Evolutionary conservation across 257 asterid genomes (phyloP).

Genomic region (Fraxinus quadrangulata): DNA sequence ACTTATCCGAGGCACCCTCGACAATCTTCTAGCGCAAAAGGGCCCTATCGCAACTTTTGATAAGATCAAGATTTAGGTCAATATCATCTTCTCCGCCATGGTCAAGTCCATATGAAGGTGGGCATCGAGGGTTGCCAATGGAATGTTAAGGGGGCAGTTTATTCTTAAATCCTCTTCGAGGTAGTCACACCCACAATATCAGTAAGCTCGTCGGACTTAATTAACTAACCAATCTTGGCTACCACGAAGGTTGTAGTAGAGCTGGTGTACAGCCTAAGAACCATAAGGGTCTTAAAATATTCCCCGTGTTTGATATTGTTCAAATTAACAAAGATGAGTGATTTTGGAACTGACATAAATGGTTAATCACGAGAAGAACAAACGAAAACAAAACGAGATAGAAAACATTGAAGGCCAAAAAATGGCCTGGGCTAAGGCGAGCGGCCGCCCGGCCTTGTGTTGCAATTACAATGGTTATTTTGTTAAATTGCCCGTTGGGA

Average conservation of each 20-base stretch:
- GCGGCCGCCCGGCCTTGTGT: too few relatives aligned
- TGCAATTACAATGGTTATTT: too few relatives aligned
- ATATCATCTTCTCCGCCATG: slow-evolving; percentile 92
- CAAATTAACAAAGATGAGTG: too few relatives aligned
- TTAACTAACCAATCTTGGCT: slow-evolving; percentile 73
- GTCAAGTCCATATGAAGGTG: slow-evolving; percentile 76
- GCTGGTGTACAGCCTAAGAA: slow-evolving; percentile 91
- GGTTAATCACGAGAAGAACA: too few relatives aligned
- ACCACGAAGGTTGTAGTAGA: slow-evolving; percentile 98
- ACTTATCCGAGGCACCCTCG: slow-evolving; percentile 80
- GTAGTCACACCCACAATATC: slow-evolving; percentile 77
- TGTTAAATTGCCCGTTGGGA: too few relatives aligned
- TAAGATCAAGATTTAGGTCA: slow-evolving; percentile 80
- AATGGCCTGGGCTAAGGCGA: too few relatives aligned
- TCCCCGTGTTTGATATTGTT: slow-evolving; percentile 35
- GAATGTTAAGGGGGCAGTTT: slow-evolving; percentile 63
- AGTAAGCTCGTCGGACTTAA: slow-evolving; percentile 64
- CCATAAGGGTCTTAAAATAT: slow-evolving; percentile 84
- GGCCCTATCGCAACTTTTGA: slow-evolving; percentile 95
- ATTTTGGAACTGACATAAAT: too few relatives aligned
- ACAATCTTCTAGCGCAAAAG: slow-evolving; percentile 91
- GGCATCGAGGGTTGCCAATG: slow-evolving; percentile 61
- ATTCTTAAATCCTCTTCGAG: slow-evolving; percentile 72
- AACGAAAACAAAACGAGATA: too few relatives aligned
- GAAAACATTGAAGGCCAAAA: too few relatives aligned